phyloP scores from a whole-genome alignment of 2,329 filamentous ascomycete species.

The Penicillium occitanis region DNA sequence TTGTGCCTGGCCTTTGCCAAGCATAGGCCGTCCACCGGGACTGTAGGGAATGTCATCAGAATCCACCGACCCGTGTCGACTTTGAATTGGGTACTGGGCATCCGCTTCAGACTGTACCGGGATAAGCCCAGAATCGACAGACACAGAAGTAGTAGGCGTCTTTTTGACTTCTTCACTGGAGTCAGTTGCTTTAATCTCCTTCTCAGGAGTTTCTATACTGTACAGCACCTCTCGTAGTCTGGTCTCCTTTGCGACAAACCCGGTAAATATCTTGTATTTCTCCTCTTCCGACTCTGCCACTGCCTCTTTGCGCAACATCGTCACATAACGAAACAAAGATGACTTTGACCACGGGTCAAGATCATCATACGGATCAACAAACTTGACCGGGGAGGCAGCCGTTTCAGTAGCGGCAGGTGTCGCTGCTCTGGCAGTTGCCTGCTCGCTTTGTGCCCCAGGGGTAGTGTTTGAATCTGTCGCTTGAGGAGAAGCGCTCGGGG shows the following conservation, averaged over 20 bases:
- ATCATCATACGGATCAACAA: conserved; percentile 51
- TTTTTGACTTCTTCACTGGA: conserved; percentile 23
- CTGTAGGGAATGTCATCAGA: conserved; percentile 47
- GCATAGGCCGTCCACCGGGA: conserved; percentile 54
- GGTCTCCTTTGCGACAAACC: conserved; percentile 51
- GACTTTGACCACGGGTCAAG: conserved; percentile 59
- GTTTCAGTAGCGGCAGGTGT: conserved; percentile 20
- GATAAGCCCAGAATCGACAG: conserved; percentile 32
- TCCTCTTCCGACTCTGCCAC: conserved; percentile 50
- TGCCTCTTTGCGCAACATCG: conserved; percentile 56
- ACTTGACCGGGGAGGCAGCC: conserved; percentile 21
- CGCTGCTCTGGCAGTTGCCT: conserved; percentile 11
- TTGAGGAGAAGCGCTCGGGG: neutral
- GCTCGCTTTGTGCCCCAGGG: neutral
- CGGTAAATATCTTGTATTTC: conserved; percentile 55
- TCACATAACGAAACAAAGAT: conserved; percentile 55
- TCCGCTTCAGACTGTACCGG: conserved; percentile 33
- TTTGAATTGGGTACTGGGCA: conserved; percentile 22
- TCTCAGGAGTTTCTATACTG: conserved; percentile 42
- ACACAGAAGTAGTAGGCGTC: neutral
- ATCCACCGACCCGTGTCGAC: conserved; percentile 12
- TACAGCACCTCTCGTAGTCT: conserved; percentile 51
- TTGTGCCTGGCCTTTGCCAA: conserved; percentile 29
- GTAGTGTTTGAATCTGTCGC: neutral
- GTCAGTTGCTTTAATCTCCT: conserved; percentile 20